Conservation (phyloP, 208 protist species). For the Acanthamoeba lenticulata region DNA sequence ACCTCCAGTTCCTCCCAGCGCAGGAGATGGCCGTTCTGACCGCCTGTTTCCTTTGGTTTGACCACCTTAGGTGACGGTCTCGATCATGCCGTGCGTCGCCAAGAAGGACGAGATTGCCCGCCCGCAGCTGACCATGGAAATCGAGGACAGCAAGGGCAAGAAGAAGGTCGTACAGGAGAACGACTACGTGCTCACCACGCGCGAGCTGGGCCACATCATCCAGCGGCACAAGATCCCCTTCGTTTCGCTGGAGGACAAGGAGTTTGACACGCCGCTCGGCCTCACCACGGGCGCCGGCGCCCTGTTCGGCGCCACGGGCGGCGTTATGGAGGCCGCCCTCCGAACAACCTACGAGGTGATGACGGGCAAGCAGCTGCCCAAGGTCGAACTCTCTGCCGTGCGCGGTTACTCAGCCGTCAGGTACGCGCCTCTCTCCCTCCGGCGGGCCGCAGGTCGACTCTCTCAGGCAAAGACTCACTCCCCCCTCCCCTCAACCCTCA, state of each 20-base stretch:
- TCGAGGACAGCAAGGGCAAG: slow-evolving; percentile 2
- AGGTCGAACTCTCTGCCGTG: background rate
- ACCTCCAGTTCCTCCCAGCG: too few relatives aligned
- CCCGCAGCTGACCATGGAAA: slow-evolving; percentile 14
- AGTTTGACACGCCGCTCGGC: slow-evolving; percentile 75
- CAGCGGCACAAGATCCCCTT: slow-evolving; percentile 15
- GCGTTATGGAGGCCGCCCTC: slow-evolving; percentile 83
- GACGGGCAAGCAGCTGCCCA: background rate
- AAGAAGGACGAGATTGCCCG: slow-evolving; percentile 79
- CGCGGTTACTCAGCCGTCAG: slow-evolving; percentile 12
- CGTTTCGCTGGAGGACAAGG: slow-evolving; percentile 42
- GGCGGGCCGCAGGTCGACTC: too few relatives aligned
- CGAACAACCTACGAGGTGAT: slow-evolving; percentile 58
- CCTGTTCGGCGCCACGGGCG: slow-evolving; percentile 78
- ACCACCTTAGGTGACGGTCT: slow-evolving; percentile 66
- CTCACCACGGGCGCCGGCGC: slow-evolving; percentile 72
- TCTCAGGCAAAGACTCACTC: too few relatives aligned
- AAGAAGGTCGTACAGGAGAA: slow-evolving; percentile 21
- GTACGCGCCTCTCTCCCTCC: background rate
- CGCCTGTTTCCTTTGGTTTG: too few relatives aligned
- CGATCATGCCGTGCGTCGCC: slow-evolving; percentile 80
- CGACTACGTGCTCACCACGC: slow-evolving; percentile 77
- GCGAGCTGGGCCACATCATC: slow-evolving; percentile 74
- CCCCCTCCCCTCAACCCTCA: too few relatives aligned
- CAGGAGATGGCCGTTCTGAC: too few relatives aligned